These are phyloP conservation scores for Prunus salicina DNA, from an alignment of 306 rosid species.

Conservation along the genomic window DNA sequence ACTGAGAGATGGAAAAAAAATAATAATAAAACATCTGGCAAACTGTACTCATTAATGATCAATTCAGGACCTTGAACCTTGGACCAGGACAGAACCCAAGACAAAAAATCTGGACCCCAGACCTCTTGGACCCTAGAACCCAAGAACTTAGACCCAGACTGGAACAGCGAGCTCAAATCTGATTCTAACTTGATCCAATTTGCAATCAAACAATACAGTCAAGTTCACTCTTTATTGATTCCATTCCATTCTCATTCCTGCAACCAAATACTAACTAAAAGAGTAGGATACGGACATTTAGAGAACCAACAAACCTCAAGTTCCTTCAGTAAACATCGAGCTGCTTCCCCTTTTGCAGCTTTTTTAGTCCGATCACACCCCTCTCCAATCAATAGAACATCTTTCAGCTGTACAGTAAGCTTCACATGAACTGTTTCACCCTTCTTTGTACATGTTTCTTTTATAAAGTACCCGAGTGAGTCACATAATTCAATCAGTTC, in stretches of 20 bases:
- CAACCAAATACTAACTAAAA: not conserved
- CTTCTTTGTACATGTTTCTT: slow-evolving; percentile 51
- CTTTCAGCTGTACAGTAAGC: slow-evolving; percentile 68
- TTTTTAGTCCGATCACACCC: slow-evolving; percentile 54
- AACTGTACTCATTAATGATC: not conserved
- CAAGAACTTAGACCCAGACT: not conserved
- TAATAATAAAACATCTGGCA: not conserved
- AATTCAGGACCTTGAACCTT: not conserved
- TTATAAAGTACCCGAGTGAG: slow-evolving; percentile 66
- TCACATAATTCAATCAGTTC: slow-evolving; percentile 66
- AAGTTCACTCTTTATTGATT: not conserved
- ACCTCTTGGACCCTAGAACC: not conserved
- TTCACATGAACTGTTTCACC: slow-evolving; percentile 43
- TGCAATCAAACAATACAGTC: not conserved
- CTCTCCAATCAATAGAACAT: slow-evolving; percentile 45
- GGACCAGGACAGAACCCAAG: not conserved
- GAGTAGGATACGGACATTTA: slow-evolving; percentile 8
- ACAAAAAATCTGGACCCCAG: not conserved
- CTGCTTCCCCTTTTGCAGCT: slow-evolving; percentile 82
- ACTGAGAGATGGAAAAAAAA: not conserved
- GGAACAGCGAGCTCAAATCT: not conserved
- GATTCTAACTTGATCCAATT: not conserved
- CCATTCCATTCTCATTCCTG: not conserved
- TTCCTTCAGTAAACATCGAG: slow-evolving; percentile 57
- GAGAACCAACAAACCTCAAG: slow-evolving; percentile 61